These are phyloP conservation scores for Daldinia sp. DNA, from an alignment of 2,329 filamentous ascomycete species.

Conservation along the genomic window DNA sequence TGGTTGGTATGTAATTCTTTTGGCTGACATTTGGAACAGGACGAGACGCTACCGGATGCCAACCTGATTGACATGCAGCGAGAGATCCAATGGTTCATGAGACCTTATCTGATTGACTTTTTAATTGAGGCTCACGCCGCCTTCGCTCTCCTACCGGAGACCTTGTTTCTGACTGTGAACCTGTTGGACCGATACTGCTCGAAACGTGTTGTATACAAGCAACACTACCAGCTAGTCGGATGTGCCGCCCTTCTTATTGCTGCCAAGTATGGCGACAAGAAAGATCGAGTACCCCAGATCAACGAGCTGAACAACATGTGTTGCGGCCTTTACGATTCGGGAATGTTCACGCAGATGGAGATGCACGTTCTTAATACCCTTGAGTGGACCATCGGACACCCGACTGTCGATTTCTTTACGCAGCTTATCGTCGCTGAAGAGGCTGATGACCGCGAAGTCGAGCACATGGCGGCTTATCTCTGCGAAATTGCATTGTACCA, in stretches of 20 bases:
- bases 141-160: conserved; percentile 92
- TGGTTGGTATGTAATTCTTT: neutral
- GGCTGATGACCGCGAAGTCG: conserved; percentile 80
- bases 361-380: conserved; percentile 99
- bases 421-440: conserved; percentile 87
- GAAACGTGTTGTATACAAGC: conserved; percentile 96
- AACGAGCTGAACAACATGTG: conserved; percentile 99
- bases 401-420: conserved; percentile 93
- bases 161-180: conserved; percentile 95
- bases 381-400: conserved; percentile 95
- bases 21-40: conserved; percentile 50
- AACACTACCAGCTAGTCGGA: conserved; percentile 97
- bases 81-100: conserved; percentile 99
- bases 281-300: conserved; percentile 97
- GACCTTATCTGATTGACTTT: conserved; percentile 97
- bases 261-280: conserved; percentile 98
- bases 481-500: conserved; percentile 96
- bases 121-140: conserved; percentile 95
- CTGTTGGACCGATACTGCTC: conserved; percentile 98
- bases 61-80: conserved; percentile 99
- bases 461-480: conserved; percentile 94
- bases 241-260: conserved; percentile 96
- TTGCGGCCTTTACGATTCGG: conserved; percentile 96
- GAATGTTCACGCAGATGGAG: conserved; percentile 99
- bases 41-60: conserved; percentile 91